Percentiles rank a stretch among this genome's conserved stretches.
phyloP scores from a whole-genome alignment of 768 basidiomycete species.

The Phylloporus rhodoxanthus region DNA sequence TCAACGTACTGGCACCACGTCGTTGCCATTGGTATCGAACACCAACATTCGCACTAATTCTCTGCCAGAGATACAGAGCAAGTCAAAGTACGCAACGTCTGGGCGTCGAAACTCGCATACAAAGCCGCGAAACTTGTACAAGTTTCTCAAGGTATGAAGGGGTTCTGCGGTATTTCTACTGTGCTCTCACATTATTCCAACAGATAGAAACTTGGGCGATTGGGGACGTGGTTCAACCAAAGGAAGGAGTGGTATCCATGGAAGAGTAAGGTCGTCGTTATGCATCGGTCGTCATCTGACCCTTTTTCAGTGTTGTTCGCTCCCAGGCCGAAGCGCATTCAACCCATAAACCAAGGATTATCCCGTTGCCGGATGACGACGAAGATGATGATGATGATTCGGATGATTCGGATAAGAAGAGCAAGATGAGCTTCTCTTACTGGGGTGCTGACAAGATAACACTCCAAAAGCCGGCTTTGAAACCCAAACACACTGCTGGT shows the following conservation, averaged over 20 bases:
- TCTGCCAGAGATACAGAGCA: constrained; percentile 77
- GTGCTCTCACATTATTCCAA: constrained; percentile 6
- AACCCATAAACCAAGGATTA: constrained; percentile 56
- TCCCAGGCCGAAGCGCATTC: constrained; percentile 57
- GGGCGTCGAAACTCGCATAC: constrained; percentile 70
- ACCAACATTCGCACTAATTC: constrained; percentile 68
- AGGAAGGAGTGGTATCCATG: constrained; percentile 81
- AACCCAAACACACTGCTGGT: constrained; percentile 35
- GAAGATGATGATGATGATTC: constrained; percentile 58
- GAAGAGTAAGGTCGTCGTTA: constrained; percentile 62
- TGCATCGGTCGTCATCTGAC: constrained; percentile 7
- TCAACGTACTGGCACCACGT: constrained; percentile 85
- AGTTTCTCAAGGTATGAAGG: constrained; percentile 75
- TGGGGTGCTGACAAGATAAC: constrained; percentile 92
- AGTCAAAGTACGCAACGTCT: constrained; percentile 78
- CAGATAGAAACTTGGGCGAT: constrained; percentile 88
- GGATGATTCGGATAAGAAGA: constrained; percentile 82
- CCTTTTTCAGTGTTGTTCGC: constrained; percentile 53
- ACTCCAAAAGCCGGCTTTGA: constrained; percentile 70
- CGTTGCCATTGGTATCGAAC: constrained; percentile 65
- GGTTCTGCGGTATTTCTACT: not conserved
- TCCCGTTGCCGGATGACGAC: constrained; percentile 65
- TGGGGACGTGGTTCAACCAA: constrained; percentile 66
- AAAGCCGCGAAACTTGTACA: constrained; percentile 87
- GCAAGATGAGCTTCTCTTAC: constrained; percentile 92